Evolutionary conservation across 2,329 filamentous ascomycete genomes (phyloP), one percentile per base, ranked within the genome.

Genomic region (Colletotrichum sp.): DNA sequence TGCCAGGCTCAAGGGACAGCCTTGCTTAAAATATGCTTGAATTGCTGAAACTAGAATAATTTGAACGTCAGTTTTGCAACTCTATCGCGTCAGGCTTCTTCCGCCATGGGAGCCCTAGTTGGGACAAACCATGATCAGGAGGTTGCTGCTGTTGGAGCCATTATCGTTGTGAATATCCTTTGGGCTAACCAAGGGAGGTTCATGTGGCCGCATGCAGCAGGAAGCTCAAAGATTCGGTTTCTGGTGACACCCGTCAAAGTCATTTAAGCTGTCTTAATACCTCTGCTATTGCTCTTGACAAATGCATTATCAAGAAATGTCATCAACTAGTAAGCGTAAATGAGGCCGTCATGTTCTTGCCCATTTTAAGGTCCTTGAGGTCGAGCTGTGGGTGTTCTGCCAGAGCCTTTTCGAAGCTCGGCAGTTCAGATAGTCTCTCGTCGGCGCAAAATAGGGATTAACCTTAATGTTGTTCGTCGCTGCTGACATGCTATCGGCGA

Each of bases 11-110:
- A 72, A 34, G 72, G 72, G 5, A 16, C 5, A 66, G 61, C 72
- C 72, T 55, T 48, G 61, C 7, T 43, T 8, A 5, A 52, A n/a
- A 61, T 75, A 72, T 75, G 72, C 72, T 75, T 75, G 72, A 72
- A 72, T 61, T 75, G 28, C 28, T 67, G 69, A 55, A 60, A 63
- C 61, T n/a, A 30, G 43, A 15, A 71, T 34, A 18, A 21, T n/a
- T 6, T 67, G 34, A 34, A 48, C 28, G 52, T 36, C 72, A 65
- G 18, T n/a, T 24, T 26, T n/a, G 55, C 36, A 52, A 75, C 30
- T 75, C 61, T 64, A 59, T 59, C 28, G 52, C 10, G n/a, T 63
- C 7, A 9, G 59, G 21, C 6, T 34, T 24, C 30, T 34, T 34
- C 18, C n/a, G 9, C 30, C 30, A 36, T 60, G 32, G 55, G 32